Conservation (phyloP, 2,329 filamentous ascomycete genomes). For the Diplodia corticola region DNA sequence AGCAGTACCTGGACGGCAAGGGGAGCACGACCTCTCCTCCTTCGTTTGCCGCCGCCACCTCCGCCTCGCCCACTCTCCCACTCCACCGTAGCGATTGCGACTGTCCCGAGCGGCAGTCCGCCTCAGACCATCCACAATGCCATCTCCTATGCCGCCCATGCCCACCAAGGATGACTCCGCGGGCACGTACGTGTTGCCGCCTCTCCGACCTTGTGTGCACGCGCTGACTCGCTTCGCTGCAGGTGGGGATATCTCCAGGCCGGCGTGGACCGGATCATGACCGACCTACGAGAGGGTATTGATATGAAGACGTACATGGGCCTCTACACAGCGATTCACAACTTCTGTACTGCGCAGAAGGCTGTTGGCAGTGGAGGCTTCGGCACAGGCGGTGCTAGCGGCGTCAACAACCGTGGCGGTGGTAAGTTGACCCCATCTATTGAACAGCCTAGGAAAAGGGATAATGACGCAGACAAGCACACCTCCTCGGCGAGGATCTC, state of each 20-base stretch:
- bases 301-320: slow-evolving; percentile 98
- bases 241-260: slow-evolving; percentile 89
- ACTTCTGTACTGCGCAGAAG: slow-evolving; percentile 98
- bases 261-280: slow-evolving; percentile 92
- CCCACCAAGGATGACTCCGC: slow-evolving; percentile 60
- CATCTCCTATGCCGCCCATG: slow-evolving; percentile 42
- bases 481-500: slow-evolving; percentile 91
- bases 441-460: neutral
- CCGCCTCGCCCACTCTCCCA: neutral
- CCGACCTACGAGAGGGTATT: slow-evolving; percentile 84
- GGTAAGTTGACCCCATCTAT: slow-evolving; percentile 18
- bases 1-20: neutral
- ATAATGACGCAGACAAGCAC: slow-evolving; percentile 58
- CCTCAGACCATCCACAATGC: slow-evolving; percentile 16
- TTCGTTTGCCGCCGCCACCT: neutral
- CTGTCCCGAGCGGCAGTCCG: neutral
- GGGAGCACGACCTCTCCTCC: neutral
- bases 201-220: neutral
- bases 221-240: neutral
- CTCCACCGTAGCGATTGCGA: neutral
- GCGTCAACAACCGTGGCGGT: slow-evolving; percentile 70
- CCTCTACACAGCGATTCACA: slow-evolving; percentile 95
- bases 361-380: slow-evolving; percentile 63
- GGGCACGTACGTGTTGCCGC: slow-evolving; percentile 56
- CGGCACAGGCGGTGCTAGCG: slow-evolving; percentile 27